Conservation (phyloP, 176 grass and related monocot genomes). For the Oryza brachyantha region DNA sequence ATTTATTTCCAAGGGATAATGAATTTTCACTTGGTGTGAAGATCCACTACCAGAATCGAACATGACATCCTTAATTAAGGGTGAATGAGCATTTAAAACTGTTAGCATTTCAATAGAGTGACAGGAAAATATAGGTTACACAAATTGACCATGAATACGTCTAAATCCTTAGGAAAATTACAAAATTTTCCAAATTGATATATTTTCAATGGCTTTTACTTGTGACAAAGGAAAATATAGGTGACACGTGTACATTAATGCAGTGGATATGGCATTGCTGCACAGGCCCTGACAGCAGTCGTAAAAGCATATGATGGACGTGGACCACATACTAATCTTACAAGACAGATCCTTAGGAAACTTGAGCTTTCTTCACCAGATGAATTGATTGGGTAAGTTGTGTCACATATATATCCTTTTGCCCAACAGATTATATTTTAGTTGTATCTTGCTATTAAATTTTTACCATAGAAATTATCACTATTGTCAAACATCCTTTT, state of each 20-base stretch:
- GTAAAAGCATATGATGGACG: conserved; percentile 86
- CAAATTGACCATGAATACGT: neutral
- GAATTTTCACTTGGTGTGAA: neutral
- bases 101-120: neutral
- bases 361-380: conserved; percentile 90
- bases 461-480: neutral
- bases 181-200: neutral
- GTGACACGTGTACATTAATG: conserved; percentile 57
- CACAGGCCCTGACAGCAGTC: conserved; percentile 89
- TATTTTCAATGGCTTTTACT: conserved; percentile 1
- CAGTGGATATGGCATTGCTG: conserved; percentile 99
- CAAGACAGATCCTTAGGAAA: conserved; percentile 58
- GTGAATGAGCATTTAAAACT: neutral
- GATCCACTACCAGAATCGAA: neutral
- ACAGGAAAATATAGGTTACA: neutral
- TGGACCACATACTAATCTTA: conserved; percentile 84
- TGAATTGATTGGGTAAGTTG: conserved; percentile 69
- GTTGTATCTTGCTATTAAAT: neutral
- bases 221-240: conserved; percentile 38
- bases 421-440: neutral
- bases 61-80: neutral
- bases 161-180: neutral
- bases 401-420: neutral
- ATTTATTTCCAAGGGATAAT: conserved; percentile 7
- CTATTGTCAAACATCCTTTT: neutral